phyloP scores from a whole-genome alignment of 2,329 filamentous ascomycete genomes.

The Botrytis byssoidea region DNA sequence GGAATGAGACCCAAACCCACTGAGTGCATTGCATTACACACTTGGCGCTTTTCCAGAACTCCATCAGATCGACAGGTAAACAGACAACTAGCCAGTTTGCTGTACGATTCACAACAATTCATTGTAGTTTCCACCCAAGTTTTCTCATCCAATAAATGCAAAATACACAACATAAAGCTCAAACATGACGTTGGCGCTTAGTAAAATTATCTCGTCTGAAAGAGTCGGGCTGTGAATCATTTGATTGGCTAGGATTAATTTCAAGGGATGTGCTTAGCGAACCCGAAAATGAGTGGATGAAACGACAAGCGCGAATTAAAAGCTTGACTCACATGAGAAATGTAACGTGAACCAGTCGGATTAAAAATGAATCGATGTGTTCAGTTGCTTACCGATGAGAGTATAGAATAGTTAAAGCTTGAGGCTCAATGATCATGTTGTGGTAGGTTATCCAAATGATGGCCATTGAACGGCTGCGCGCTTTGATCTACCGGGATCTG shows the following conservation, averaged over 20 bases:
- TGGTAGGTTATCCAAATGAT: background rate
- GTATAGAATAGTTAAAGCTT: background rate
- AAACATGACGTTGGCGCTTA: constrained; percentile 10
- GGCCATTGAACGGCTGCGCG: background rate
- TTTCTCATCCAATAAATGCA: constrained; percentile 2
- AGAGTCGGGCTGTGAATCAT: background rate
- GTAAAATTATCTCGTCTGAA: constrained; percentile 1
- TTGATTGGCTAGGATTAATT: constrained; percentile 11
- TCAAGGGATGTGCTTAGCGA: constrained; percentile 10
- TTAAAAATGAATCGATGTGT: background rate
- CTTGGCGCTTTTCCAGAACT: background rate
- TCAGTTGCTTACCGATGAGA: background rate
- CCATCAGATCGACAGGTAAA: background rate
- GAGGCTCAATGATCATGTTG: constrained; percentile 1
- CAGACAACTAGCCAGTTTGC: background rate
- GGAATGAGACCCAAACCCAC: background rate
- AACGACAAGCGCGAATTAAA: constrained; percentile 15
- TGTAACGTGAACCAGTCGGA: background rate
- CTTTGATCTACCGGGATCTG: background rate
- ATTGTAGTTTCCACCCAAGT: background rate
- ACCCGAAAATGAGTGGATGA: background rate
- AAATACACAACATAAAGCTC: background rate
- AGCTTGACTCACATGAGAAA: background rate
- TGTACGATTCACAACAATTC: background rate
- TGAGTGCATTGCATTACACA: background rate